Base-by-base conservation (phyloP, 1,284 basidiomycete genomes). In the Sporisorium iseilematis-ciliati region DNA sequence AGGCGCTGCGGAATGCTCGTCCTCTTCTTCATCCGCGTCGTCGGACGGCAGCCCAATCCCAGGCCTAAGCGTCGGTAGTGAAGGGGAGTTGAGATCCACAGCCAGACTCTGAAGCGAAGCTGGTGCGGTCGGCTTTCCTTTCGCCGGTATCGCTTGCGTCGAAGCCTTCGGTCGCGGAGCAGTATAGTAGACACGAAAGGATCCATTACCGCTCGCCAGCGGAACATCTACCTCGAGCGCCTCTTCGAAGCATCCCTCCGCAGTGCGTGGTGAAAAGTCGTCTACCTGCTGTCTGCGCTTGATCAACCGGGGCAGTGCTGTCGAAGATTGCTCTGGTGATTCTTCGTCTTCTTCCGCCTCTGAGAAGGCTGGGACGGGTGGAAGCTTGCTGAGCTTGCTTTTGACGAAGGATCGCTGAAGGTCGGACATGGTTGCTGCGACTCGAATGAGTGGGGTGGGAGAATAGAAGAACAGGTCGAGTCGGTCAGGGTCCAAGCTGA, bases 161-260 rank as follows among this genome's bases (percentile, higher is more conserved):
- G 70, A 33, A 18, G 20, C 29, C 42, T 56, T 61, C 4, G 69
- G 58, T 14, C 52, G 52, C 1, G 82, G 82, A 7, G 82, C 80
- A 4, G 83, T 83, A 58, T 80, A 84, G 74, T 85, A 85, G 23
- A 80, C 38, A 87, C 88, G 23, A 89, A 89, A 29, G 0, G 65
- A 68, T 7, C 72, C 79, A 1, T 51, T 55, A n/a, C 58, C 57
- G 8, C 31, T 54, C 4, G 16, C 18, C 2, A 71, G 65, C 2
- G 61, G 57, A 8, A 85, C 75, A 33, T 82, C 77, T 7, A 85
- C 78, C 25, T 83, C 79, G 7, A 85, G 63, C 1, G 84, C 83
- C 14, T 80, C 48, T 29, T 78, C 67, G 58, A 85, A 85, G 56
- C 63, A 84, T 42, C 71, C 81, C 31, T 78, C 74, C 6, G 82